A percentile compares a stretch with the other conserved stretches of the same genome.
Conservation (phyloP, 2,329 filamentous ascomycete species). For the Neocucurbitaria cava region DNA sequence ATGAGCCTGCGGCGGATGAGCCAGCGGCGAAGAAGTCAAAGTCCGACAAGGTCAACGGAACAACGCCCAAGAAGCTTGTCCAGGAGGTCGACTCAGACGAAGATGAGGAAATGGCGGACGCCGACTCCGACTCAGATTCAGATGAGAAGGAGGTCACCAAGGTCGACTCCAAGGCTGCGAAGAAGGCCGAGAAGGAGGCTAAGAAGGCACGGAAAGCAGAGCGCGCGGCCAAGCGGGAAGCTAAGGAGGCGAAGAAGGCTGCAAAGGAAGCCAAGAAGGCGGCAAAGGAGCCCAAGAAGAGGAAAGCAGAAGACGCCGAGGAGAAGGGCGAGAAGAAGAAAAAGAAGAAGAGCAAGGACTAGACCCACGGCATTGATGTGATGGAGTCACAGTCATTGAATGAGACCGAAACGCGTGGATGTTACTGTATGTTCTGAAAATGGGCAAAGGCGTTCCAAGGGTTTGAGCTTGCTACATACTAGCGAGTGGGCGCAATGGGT, state of each 20-base stretch:
- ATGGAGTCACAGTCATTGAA: constrained; percentile 3
- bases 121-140: constrained; percentile 43
- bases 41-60: constrained; percentile 50
- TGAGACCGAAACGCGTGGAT: background rate
- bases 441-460: constrained; percentile 23
- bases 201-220: constrained; percentile 53
- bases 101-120: constrained; percentile 49
- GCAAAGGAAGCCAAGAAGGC: constrained; percentile 61
- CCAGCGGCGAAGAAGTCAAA: constrained; percentile 64
- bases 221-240: constrained; percentile 47
- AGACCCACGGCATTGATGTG: constrained; percentile 14
- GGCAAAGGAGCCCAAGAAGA: constrained; percentile 61
- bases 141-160: constrained; percentile 42
- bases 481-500: background rate
- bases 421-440: constrained; percentile 17
- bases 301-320: constrained; percentile 37
- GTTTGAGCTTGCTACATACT: constrained; percentile 15
- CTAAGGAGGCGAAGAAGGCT: constrained; percentile 61
- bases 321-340: constrained; percentile 66
- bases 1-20: constrained; percentile 68
- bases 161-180: constrained; percentile 26
- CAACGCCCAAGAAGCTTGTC: constrained; percentile 53
- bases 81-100: constrained; percentile 58
- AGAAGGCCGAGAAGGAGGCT: constrained; percentile 52
- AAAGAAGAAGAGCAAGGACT: constrained; percentile 63